phyloP scores from a whole-genome alignment of 2,329 filamentous ascomycete species.

The Herpomyces periplanetae region DNA sequence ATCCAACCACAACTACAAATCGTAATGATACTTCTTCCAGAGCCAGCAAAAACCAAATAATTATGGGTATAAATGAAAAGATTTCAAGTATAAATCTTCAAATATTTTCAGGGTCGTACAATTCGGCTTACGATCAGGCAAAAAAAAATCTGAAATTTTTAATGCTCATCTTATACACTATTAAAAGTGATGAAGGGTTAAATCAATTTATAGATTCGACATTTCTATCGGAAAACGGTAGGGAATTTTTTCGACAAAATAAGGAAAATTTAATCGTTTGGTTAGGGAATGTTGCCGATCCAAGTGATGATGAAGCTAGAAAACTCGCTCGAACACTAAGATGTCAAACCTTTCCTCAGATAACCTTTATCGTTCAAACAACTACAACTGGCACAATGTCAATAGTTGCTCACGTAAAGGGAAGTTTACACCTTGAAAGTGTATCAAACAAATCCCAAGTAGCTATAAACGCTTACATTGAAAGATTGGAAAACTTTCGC shows the following conservation, averaged over 20 bases:
- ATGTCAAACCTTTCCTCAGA: slow-evolving; percentile 73
- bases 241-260: slow-evolving; percentile 29
- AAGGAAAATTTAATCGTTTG: slow-evolving; percentile 48
- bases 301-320: slow-evolving; percentile 76
- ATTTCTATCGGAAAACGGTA: slow-evolving; percentile 31
- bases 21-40: too few species aligned
- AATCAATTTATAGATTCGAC: slow-evolving; percentile 49
- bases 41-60: too few species aligned
- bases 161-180: slow-evolving; percentile 49
- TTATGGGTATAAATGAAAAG: too few species aligned
- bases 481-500: slow-evolving; percentile 32
- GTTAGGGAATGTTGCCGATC: slow-evolving; percentile 69
- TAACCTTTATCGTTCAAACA: slow-evolving; percentile 48
- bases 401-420: slow-evolving; percentile 36
- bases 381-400: slow-evolving; percentile 63
- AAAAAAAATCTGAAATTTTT: slow-evolving; percentile 74
- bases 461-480: slow-evolving; percentile 32
- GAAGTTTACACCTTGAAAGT: slow-evolving; percentile 24
- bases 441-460: slow-evolving; percentile 33
- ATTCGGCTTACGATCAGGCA: slow-evolving; percentile 51
- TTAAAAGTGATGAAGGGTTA: slow-evolving; percentile 70
- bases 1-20: too few species aligned
- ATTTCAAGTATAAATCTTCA: too few species aligned
- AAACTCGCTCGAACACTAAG: slow-evolving; percentile 56
- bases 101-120: too few species aligned